Conservation (phyloP, 257 asterid genomes). For the Solanum megistacrolobum region DNA sequence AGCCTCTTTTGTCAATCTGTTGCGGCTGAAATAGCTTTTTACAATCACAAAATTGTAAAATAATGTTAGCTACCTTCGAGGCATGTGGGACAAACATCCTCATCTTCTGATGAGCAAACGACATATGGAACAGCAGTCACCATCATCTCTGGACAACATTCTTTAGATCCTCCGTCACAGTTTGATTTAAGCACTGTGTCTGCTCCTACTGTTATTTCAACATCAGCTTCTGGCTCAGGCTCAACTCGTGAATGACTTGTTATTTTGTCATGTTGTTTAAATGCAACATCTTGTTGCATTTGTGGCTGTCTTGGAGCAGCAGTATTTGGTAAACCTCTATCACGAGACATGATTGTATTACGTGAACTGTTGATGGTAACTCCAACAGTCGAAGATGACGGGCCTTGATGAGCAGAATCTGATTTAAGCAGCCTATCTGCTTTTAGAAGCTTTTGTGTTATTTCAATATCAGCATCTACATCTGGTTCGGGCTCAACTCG, state of each 20-base stretch:
- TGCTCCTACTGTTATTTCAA: neutral
- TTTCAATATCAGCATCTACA: slow-evolving; percentile 1
- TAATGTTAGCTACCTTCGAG: slow-evolving; percentile 39
- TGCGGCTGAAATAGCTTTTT: neutral
- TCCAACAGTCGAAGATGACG: slow-evolving; percentile 1
- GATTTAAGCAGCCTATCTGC: neutral
- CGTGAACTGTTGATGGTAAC: neutral
- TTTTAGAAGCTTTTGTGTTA: neutral
- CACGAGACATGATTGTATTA: neutral
- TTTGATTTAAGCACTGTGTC: neutral
- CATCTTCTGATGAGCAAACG: slow-evolving; percentile 17
- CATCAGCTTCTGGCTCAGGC: slow-evolving; percentile 10
- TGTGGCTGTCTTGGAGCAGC: neutral
- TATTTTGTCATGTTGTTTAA: slow-evolving; percentile 6
- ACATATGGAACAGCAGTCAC: neutral
- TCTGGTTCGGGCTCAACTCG: slow-evolving; percentile 19
- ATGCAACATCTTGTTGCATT: slow-evolving; percentile 4
- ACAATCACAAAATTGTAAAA: neutral
- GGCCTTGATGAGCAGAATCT: slow-evolving; percentile 5
- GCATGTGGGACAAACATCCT: slow-evolving; percentile 58
- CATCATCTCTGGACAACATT: neutral
- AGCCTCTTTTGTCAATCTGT: neutral
- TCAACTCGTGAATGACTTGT: slow-evolving; percentile 12
- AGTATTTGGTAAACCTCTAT: neutral
- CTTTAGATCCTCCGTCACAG: neutral